These are phyloP conservation scores for Xerocomellus amylosporus DNA, from an alignment of 768 basidiomycete species.

Conservation along the genomic window DNA sequence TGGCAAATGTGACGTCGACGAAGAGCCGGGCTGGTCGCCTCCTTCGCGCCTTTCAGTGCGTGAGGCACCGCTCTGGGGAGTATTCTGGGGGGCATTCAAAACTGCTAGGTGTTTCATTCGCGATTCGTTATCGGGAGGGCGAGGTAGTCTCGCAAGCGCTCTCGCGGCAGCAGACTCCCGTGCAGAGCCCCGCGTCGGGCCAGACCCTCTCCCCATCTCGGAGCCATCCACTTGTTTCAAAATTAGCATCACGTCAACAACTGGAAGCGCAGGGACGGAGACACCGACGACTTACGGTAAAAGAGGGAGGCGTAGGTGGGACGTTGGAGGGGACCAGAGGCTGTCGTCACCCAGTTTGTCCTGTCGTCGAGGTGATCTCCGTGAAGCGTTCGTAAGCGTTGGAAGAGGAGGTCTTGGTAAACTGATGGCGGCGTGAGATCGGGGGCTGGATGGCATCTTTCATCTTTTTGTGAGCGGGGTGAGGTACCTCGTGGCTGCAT, in stretches of 20 bases:
- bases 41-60: not conserved
- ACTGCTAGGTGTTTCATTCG: too few relatives aligned
- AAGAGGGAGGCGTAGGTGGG: constrained; percentile 7
- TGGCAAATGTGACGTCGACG: not conserved
- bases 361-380: not conserved
- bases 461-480: not conserved
- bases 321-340: constrained; percentile 2
- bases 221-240: constrained; percentile 5
- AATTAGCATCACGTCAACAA: not conserved
- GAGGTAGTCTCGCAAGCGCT: constrained; percentile 5
- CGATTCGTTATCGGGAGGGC: not conserved
- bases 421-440: not conserved
- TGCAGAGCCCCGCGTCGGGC: constrained; percentile 6
- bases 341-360: constrained; percentile 3
- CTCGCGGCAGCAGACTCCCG: constrained; percentile 15
- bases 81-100: too few relatives aligned
- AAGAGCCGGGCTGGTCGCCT: not conserved
- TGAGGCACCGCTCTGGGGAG: too few relatives aligned
- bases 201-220: constrained; percentile 10
- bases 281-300: constrained; percentile 3
- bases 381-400: not conserved
- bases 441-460: not conserved
- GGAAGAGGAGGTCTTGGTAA: constrained; percentile 5
- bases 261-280: not conserved
- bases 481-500: not conserved